Evolutionary conservation across 1,284 basidiomycete species (phyloP).

Genomic region (Heimioporus retisporus): DNA sequence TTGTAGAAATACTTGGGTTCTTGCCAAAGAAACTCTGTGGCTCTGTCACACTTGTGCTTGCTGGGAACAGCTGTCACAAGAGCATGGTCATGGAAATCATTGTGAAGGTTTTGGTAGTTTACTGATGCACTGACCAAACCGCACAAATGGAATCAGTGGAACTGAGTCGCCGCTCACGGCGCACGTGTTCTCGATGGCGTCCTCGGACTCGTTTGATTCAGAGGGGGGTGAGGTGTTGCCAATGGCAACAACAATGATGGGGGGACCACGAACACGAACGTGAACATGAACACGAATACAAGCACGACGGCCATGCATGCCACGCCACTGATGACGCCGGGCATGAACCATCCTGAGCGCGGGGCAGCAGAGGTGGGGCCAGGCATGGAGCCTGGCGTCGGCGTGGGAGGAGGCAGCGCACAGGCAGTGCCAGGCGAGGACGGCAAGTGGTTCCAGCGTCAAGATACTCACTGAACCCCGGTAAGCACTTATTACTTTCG

Average conservation of each 20-base stretch:
- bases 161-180: background rate
- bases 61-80: no score
- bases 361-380: constrained; percentile 23
- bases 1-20: no score
- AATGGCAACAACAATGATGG: constrained; percentile 61
- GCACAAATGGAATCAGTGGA: constrained; percentile 10
- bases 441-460: constrained; percentile 92
- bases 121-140: constrained; percentile 7
- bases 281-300: no score
- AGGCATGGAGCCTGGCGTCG: background rate
- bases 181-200: constrained; percentile 65
- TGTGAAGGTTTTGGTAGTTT: no score
- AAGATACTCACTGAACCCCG: constrained; percentile 25
- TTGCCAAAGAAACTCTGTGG: no score
- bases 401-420: no score
- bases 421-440: constrained; percentile 56
- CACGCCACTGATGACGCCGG: no score
- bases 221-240: constrained; percentile 82
- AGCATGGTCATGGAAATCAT: no score
- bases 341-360: constrained; percentile 24
- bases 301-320: no score
- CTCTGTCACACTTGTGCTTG: no score
- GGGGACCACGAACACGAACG: no score
- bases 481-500: constrained; percentile 17
- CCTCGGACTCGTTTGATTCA: constrained; percentile 80